Conservation (phyloP, 257 asterid genomes). For the Verbascum thapsus region DNA sequence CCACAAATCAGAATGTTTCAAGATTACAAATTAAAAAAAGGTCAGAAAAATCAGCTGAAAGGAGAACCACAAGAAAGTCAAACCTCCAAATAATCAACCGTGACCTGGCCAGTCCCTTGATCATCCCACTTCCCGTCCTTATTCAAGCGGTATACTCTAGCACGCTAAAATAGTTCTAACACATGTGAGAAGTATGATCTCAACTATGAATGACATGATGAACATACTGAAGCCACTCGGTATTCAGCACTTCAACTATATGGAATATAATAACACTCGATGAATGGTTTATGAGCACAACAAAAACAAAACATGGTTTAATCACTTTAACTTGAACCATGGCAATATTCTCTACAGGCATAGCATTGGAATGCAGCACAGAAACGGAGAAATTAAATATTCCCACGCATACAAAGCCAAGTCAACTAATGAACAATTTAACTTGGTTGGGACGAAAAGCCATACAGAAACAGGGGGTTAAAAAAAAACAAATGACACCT, state of each 20-base stretch:
- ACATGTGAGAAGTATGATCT: conserved; percentile 12
- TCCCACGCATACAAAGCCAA: no score
- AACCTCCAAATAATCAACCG: conserved; percentile 65
- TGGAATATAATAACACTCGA: conserved; percentile 7
- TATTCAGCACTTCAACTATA: conserved; percentile 12
- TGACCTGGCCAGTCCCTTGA: conserved; percentile 96
- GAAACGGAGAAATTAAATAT: no score
- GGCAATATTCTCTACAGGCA: no score
- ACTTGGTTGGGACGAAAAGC: no score
- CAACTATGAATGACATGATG: not conserved
- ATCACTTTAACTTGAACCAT: no score
- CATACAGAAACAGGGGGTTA: no score
- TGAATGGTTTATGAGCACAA: not conserved
- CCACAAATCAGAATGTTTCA: conserved; percentile 30
- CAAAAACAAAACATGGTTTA: not conserved
- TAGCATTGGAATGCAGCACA: no score
- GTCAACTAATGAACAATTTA: no score
- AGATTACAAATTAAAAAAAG: no score
- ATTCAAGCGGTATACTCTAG: conserved; percentile 87
- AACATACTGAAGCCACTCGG: conserved; percentile 13
- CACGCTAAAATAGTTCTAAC: conserved; percentile 62
- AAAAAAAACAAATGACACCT: no score
- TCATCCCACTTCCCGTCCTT: conserved; percentile 99
- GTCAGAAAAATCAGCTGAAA: conserved; percentile 5
- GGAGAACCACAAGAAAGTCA: conserved; percentile 6